Conservation (phyloP, 1,284 basidiomycete species). For the Ceratobasidium papillatum region DNA sequence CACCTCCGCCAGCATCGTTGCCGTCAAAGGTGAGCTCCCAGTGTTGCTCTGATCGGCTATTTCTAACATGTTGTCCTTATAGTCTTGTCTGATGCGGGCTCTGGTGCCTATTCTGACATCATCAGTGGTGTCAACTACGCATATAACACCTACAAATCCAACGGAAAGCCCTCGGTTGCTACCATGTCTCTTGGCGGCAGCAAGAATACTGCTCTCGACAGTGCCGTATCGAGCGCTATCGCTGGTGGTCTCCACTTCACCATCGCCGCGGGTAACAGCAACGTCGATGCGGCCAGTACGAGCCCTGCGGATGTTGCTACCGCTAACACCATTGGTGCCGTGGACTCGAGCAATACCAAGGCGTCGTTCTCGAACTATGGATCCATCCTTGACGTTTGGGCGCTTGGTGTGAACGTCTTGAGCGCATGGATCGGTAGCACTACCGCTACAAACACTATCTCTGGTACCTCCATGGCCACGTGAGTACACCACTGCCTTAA, state of each 20-base stretch:
- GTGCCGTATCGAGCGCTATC: slow-evolving; percentile 60
- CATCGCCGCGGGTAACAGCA: slow-evolving; percentile 86
- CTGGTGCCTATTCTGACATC: slow-evolving; percentile 95
- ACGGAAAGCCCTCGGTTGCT: slow-evolving; percentile 38
- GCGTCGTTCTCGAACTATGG: slow-evolving; percentile 91
- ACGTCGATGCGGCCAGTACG: slow-evolving; percentile 58
- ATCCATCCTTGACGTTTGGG: slow-evolving; percentile 47
- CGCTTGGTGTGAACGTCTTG: slow-evolving; percentile 74
- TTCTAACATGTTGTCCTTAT: not conserved
- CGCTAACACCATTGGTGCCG: slow-evolving; percentile 88
- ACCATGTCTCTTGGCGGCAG: slow-evolving; percentile 43
- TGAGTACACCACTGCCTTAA: not conserved
- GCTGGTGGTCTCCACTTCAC: slow-evolving; percentile 90
- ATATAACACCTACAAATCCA: slow-evolving; percentile 59
- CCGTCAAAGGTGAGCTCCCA: slow-evolving; percentile 73
- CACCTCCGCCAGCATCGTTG: slow-evolving; percentile 90
- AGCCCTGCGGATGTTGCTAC: slow-evolving; percentile 68
- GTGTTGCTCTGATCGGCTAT: not conserved
- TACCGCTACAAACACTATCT: slow-evolving; percentile 72
- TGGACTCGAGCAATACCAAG: slow-evolving; percentile 79
- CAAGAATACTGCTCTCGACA: slow-evolving; percentile 42
- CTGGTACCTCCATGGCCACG: slow-evolving; percentile 73
- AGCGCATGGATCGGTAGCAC: slow-evolving; percentile 76
- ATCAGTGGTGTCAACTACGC: slow-evolving; percentile 82
- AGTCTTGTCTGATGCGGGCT: slow-evolving; percentile 92